Percentiles rank a stretch among this genome's conserved stretches.
Conservation (phyloP, 345 rosid species). For the Eucalyptus paniculata region DNA sequence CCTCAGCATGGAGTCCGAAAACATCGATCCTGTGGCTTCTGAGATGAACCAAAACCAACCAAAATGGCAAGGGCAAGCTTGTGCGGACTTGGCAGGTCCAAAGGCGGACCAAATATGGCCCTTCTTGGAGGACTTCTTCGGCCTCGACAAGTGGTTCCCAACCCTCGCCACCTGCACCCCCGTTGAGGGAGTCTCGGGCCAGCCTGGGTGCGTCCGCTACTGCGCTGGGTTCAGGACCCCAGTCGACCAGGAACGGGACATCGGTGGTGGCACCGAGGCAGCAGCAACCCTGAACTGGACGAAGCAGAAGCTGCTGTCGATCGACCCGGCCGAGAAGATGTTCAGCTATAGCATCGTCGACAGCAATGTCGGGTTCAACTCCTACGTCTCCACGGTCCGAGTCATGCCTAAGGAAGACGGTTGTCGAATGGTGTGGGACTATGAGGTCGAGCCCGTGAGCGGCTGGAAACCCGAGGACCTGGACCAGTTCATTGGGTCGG, state of each 20-base stretch:
- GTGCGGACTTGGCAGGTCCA: slow-evolving; percentile 1
- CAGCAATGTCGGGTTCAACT: slow-evolving; percentile 26
- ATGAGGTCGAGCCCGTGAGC: slow-evolving; percentile 26
- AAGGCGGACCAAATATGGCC: slow-evolving; percentile 35
- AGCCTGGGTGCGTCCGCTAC: slow-evolving; percentile 36
- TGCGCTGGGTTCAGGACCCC: slow-evolving; percentile 44
- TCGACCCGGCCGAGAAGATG: slow-evolving; percentile 5
- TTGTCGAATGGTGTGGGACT: slow-evolving; percentile 24
- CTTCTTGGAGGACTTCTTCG: slow-evolving; percentile 32
- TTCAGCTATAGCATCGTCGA: slow-evolving; percentile 18
- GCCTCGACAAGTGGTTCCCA: slow-evolving; percentile 42
- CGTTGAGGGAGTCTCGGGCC: slow-evolving; percentile 20
- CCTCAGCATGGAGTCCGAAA: background rate
- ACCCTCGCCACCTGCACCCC: slow-evolving; percentile 21
- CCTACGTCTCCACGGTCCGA: slow-evolving; percentile 10
- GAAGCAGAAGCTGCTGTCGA: slow-evolving; percentile 26
- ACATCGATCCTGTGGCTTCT: background rate
- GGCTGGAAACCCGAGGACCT: slow-evolving; percentile 23
- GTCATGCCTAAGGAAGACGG: slow-evolving; percentile 6
- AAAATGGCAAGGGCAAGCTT: slow-evolving; percentile 35
- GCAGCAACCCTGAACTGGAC: slow-evolving; percentile 14
- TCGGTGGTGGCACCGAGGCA: background rate
- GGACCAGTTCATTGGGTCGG: slow-evolving; percentile 16
- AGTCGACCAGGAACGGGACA: background rate
- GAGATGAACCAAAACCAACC: background rate